Base-by-base conservation (phyloP, 139 green algal species). In the Medakamo hakoo region DNA sequence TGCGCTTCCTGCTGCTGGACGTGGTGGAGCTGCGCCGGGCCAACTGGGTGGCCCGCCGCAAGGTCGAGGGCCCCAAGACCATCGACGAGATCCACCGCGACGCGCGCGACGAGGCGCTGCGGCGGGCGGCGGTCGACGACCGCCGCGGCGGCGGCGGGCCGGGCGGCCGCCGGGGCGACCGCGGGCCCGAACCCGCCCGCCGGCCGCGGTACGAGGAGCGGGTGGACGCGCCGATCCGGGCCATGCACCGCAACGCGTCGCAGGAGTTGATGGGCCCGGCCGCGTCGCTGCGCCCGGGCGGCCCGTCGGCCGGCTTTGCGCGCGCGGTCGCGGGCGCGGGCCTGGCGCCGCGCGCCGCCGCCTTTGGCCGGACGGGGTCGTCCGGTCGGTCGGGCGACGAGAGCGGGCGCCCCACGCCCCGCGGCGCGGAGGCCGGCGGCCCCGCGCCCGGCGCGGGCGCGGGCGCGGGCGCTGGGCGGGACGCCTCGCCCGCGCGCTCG, bases 41-140 rank as follows among this genome's bases (percentile, higher is more conserved):
- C 24, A 55, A 27, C 18, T 95, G 86, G 86, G 61, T 79, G 65
- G 68, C 69, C 22, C 82, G 88, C n/a, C 78, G 76, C 27, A 87
- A 92, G 75, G 74, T 70, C 22, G 89, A 95, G 73, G 89, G 89
- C 21, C 89, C 89, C 63, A 96, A 95, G 79, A 91, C 77, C 64
- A 94, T 96, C 56, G 66, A 76, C 32, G 77, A 88, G 60, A 82
- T 89, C 31, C 82, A 88, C 64, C 52, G 59, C 1, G 75, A 87
- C 23, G 83, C 79, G 55, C 3, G 32, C 57, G 28, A 58, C 59
- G 29, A 63, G 72, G 55, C 56, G 66, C 20, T 66, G n/a, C 30
- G 62, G 21, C 60, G 56, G 59, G 73, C 65, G 32, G 49, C 32
- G 67, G 49, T 62, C 52, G 69, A 78, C 29, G 26, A 24, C 29